phyloP scores from a whole-genome alignment of 495 filamentous ascomycete species.

The Pseudevernia furfuracea region DNA sequence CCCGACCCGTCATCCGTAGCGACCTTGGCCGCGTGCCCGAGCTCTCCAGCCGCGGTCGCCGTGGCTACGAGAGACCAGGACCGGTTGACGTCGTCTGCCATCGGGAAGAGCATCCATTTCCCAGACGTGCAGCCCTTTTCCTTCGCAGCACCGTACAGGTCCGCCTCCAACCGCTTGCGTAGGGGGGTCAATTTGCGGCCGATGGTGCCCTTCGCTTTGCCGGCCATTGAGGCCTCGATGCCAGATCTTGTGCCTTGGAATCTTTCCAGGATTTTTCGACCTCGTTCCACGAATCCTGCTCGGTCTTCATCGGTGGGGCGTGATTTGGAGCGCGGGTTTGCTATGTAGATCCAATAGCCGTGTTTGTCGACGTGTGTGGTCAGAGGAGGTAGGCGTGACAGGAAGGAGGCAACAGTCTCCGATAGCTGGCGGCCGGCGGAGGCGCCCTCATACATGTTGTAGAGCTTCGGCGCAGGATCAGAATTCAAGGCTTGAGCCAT shows the following conservation, averaged over 20 bases:
- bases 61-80: constrained; percentile 56
- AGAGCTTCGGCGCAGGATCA: constrained; percentile 22
- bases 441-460: constrained; percentile 41
- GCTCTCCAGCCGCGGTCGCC: constrained; percentile 53
- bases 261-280: constrained; percentile 33
- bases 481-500: neutral
- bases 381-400: constrained; percentile 57
- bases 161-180: constrained; percentile 42
- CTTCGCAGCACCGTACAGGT: constrained; percentile 50
- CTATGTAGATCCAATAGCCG: constrained; percentile 61
- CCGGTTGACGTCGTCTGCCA: constrained; percentile 46
- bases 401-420: constrained; percentile 56
- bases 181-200: constrained; percentile 45
- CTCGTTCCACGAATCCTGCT: constrained; percentile 39
- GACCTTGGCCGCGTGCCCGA: constrained; percentile 66
- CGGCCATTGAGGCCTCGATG: constrained; percentile 36
- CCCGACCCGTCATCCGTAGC: constrained; percentile 43
- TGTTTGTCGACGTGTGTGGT: constrained; percentile 36
- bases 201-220: constrained; percentile 35
- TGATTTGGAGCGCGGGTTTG: constrained; percentile 41
- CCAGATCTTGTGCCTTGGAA: constrained; percentile 34
- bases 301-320: constrained; percentile 30
- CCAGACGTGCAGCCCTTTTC: constrained; percentile 50
- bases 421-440: constrained; percentile 42
- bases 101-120: constrained; percentile 82